Percentiles rank a stretch among this genome's conserved stretches.
These are phyloP conservation scores for Stenocarpella maydis DNA, from an alignment of 2,329 filamentous ascomycete genomes.

Conservation along the genomic window DNA sequence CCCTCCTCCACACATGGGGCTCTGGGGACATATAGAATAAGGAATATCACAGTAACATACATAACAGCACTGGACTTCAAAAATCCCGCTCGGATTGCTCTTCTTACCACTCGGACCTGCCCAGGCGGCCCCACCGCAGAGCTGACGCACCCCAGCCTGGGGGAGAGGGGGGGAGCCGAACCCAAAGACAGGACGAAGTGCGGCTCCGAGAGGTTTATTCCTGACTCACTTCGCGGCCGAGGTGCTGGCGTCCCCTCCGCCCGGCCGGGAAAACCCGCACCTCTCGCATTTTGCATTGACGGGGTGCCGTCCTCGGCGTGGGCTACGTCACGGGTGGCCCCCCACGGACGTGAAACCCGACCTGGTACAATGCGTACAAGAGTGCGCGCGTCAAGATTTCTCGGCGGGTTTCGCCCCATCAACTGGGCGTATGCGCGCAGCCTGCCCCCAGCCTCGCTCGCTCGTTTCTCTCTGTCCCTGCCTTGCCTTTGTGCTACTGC, in stretches of 20 bases:
- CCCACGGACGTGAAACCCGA: slow-evolving; percentile 5
- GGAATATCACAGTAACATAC: background rate
- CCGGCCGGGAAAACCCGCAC: too few species aligned
- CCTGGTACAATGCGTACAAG: slow-evolving; percentile 18
- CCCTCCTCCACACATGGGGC: too few species aligned
- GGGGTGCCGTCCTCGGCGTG: background rate
- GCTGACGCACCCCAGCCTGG: background rate
- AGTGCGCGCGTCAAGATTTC: slow-evolving; percentile 16
- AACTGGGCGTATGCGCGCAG: too few species aligned
- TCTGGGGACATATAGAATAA: background rate
- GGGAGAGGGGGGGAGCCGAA: background rate
- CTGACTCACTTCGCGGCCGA: background rate
- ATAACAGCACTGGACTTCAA: too few species aligned
- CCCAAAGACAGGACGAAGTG: slow-evolving; percentile 3
- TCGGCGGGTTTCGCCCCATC: background rate
- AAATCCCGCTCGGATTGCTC: background rate
- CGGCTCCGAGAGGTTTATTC: slow-evolving; percentile 7
- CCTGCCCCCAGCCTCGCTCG: background rate
- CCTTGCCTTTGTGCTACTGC: background rate
- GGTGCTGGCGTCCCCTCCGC: background rate
- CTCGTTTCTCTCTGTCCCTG: background rate
- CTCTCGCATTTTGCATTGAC: slow-evolving; percentile 18
- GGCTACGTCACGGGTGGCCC: slow-evolving; percentile 15
- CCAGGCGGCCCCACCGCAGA: background rate
- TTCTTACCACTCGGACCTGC: background rate